phyloP scores from a whole-genome alignment of 140 eudicot genomes.

The Oenanthe javanica region DNA sequence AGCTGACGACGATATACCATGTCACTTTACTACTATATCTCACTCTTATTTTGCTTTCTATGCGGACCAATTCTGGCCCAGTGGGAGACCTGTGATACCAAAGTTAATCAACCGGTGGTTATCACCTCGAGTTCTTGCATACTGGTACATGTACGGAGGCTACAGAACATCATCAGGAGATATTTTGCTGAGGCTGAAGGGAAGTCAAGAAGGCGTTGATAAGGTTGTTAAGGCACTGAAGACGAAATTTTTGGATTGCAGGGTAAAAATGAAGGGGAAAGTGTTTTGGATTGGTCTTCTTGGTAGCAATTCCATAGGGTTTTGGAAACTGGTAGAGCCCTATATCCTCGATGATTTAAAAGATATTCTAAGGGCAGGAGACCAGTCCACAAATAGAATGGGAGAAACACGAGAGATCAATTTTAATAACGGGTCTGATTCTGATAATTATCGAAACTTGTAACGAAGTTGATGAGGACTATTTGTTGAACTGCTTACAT shows the following conservation, averaged over 20 bases:
- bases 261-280: conserved; percentile 54
- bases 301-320: conserved; percentile 50
- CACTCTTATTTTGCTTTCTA: conserved; percentile 68
- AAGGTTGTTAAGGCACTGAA: conserved; percentile 42
- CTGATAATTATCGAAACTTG: conserved; percentile 25
- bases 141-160: conserved; percentile 95
- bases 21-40: conserved; percentile 39
- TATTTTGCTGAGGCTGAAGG: conserved; percentile 71
- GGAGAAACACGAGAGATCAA: conserved; percentile 17
- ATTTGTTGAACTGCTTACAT: no score
- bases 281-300: conserved; percentile 82
- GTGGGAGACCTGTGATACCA: conserved; percentile 55
- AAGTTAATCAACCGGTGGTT: conserved; percentile 81
- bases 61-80: conserved; percentile 80
- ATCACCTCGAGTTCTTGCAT: conserved; percentile 90
- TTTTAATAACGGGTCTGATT: conserved; percentile 28
- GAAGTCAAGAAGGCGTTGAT: conserved; percentile 55
- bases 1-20: conserved; percentile 26
- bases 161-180: conserved; percentile 73
- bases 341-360: conserved; percentile 49
- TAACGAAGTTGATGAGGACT: conserved; percentile 21
- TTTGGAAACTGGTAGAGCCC: conserved; percentile 74
- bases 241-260: conserved; percentile 53
- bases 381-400: conserved; percentile 18
- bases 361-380: conserved; percentile 36